Conservation (phyloP, 768 basidiomycete species). For the Rhizopogon sp. region DNA sequence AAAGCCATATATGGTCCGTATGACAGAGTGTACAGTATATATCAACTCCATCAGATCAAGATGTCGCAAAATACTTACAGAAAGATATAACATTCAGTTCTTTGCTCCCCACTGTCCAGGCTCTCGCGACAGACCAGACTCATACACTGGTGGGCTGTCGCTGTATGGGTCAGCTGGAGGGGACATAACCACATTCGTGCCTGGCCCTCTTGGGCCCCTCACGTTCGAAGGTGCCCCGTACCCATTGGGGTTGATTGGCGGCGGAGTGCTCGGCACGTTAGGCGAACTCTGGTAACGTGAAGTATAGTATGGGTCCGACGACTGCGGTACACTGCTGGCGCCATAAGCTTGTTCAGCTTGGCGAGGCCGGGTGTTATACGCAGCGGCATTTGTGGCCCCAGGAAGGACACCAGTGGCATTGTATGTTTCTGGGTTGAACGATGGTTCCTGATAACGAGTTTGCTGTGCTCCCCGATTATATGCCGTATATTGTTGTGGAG, state of each 20-base stretch:
- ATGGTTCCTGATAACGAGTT: conserved; percentile 19
- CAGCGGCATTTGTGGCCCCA: conserved; percentile 9
- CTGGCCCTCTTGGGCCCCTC: conserved; percentile 37
- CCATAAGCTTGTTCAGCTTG: conserved; percentile 51
- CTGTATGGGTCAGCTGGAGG: conserved; percentile 26
- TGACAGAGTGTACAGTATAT: neutral
- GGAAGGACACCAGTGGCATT: conserved; percentile 22
- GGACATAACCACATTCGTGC: conserved; percentile 17
- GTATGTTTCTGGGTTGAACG: conserved; percentile 37
- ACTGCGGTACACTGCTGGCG: conserved; percentile 37
- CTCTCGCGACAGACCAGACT: conserved; percentile 42
- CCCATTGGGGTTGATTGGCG: conserved; percentile 33
- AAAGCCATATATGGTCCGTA: conserved; percentile 14
- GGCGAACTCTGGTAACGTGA: conserved; percentile 12
- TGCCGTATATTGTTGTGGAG: conserved; percentile 44
- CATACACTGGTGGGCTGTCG: conserved; percentile 67
- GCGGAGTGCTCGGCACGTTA: conserved; percentile 26
- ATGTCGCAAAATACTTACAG: neutral
- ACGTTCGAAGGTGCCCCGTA: conserved; percentile 17
- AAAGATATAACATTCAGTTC: conserved; percentile 7
- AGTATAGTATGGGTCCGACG: conserved; percentile 27
- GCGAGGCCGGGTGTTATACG: conserved; percentile 11
- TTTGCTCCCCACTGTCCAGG: conserved; percentile 53
- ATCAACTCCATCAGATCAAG: neutral
- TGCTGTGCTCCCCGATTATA: conserved; percentile 13